Percentiles rank a stretch among this genome's conserved stretches.
These are phyloP conservation scores for Talaromyces trachyspermus DNA, from an alignment of 495 filamentous ascomycete genomes.

Conservation along the genomic window DNA sequence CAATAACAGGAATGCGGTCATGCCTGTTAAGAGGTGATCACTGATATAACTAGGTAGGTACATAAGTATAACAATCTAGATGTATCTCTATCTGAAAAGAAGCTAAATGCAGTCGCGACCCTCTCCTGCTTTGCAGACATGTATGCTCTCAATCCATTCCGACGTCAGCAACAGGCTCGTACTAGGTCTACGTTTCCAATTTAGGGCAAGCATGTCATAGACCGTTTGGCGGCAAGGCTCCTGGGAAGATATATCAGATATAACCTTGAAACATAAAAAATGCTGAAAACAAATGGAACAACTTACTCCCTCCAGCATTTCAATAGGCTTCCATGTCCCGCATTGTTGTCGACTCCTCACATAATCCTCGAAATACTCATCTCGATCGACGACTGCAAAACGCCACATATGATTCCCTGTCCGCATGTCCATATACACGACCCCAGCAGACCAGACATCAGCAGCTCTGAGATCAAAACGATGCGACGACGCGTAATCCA, in stretches of 20 bases:
- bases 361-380: conserved; percentile 2
- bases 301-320: conserved; percentile 1
- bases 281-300: not conserved
- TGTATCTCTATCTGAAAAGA: not conserved
- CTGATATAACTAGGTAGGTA: no score
- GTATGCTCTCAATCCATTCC: conserved; percentile 5
- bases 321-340: conserved; percentile 3
- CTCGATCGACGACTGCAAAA: conserved; percentile 3
- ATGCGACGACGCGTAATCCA: not conserved
- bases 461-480: conserved; percentile 5
- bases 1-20: no score
- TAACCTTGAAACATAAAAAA: not conserved
- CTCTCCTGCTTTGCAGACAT: conserved; percentile 8
- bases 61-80: not conserved
- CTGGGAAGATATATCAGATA: not conserved
- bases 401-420: conserved; percentile 9
- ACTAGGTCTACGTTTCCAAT: conserved; percentile 5
- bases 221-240: conserved; percentile 6
- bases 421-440: conserved; percentile 10
- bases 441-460: conserved; percentile 9
- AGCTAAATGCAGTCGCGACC: not conserved
- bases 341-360: not conserved
- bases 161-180: not conserved
- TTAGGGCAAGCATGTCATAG: conserved; percentile 4
- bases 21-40: no score